These are phyloP conservation scores for Thelonectria discophora DNA, from an alignment of 2,329 filamentous ascomycete genomes.

Conservation along the genomic window DNA sequence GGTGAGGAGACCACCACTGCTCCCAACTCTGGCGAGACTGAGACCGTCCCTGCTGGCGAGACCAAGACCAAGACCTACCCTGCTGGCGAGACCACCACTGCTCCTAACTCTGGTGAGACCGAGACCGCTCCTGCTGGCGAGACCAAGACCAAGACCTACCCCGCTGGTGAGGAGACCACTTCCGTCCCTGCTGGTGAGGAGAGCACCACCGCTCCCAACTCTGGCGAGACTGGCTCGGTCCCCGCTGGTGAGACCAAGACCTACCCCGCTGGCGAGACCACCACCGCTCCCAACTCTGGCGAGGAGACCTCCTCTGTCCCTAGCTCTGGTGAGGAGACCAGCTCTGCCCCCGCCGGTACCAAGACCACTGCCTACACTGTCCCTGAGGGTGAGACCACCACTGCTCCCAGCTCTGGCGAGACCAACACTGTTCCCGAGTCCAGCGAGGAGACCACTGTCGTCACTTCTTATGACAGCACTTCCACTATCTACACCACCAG, in stretches of 20 bases:
- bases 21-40: not conserved
- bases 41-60: conserved; percentile 3
- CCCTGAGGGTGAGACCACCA: not conserved
- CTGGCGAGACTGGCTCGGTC: not conserved
- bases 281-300: conserved; percentile 8
- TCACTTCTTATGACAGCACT: conserved; percentile 44
- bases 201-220: conserved; percentile 8
- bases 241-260: conserved; percentile 5
- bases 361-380: not conserved
- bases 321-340: conserved; percentile 7
- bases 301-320: conserved; percentile 14
- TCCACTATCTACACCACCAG: conserved; percentile 46
- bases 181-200: not conserved
- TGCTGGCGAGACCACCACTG: conserved; percentile 12
- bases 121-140: conserved; percentile 3
- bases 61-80: not conserved
- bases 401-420: conserved; percentile 3
- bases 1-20: conserved; percentile 1
- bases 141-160: not conserved
- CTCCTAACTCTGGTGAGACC: conserved; percentile 3
- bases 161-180: conserved; percentile 11
- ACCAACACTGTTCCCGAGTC: conserved; percentile 3
- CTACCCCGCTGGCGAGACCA: not conserved
- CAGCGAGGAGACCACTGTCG: conserved; percentile 29
- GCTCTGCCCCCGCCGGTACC: conserved; percentile 3